Base-by-base conservation (phyloP, 2,329 filamentous ascomycete genomes). In the Penicillium sp. region DNA sequence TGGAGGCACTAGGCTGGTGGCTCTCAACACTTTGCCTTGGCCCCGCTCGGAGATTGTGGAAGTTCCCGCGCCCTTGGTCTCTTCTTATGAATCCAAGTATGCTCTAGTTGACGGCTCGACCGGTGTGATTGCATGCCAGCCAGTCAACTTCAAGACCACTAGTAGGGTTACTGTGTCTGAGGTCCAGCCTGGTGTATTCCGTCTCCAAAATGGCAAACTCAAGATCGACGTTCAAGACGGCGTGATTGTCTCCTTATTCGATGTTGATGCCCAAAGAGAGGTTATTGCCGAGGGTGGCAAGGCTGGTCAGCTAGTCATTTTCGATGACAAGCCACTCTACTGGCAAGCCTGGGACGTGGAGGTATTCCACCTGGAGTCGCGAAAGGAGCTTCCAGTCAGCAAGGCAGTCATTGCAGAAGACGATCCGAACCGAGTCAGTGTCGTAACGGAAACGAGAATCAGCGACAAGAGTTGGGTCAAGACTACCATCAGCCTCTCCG, bases 271-370 rank as follows among this genome's bases (percentile, higher is more conserved):
- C 10, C 82, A 89, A 27, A 88, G 94, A 53, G 92, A 99, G 73
- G 78, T 96, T 19, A 85, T 99, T 50, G 83, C 91, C 3, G 80
- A 83, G 60, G 84, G 82, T 33, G 84, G 85, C 24, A 93, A 93
- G 73, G 93, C 89, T 24, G 96, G 96, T 66, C 92, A 97, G 72
- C 86, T 95, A 52, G 93, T 98, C 64, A 87, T 98, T 24, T 98
- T 96, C 70, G 95, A 99, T 71, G 95, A 99, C 78, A 97, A 98
- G 78, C 93, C 93, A 22, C 84, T 97, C 24, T 96, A 96, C 80
- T 98, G 92, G 93, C 91, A 97, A 77, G 93, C 92, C 2, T 96
- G 94, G 93, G 94, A 99, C 74, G 94, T 98, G 6, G 95, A 99
- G 76, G 93, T 98, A 31, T 99, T 89, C 79, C 95, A 99, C 70